A percentile compares a stretch with the other conserved stretches of the same genome.
These are phyloP conservation scores for Thozetella sp. DNA, from an alignment of 495 filamentous ascomycete genomes.

Conservation along the genomic window DNA sequence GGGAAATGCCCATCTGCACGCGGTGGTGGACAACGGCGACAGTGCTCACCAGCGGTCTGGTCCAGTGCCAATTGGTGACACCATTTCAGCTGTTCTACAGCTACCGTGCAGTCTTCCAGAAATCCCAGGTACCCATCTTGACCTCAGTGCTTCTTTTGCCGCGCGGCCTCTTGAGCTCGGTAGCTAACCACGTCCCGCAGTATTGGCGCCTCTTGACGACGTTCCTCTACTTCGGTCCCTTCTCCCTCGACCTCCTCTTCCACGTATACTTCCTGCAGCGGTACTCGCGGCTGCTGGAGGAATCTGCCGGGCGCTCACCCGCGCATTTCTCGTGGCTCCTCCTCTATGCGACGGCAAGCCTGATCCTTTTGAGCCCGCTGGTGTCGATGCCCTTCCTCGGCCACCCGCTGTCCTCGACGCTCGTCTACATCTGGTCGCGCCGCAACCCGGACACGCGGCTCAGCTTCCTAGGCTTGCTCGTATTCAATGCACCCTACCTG, in stretches of 20 bases:
- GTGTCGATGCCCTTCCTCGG: slow-evolving; percentile 90
- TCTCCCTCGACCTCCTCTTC: slow-evolving; percentile 94
- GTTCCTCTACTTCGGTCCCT: slow-evolving; percentile 95
- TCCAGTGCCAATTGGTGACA: slow-evolving; percentile 88
- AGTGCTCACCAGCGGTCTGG: slow-evolving; percentile 82
- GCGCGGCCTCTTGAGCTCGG: neutral
- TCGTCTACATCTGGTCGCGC: slow-evolving; percentile 98
- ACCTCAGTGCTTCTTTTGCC: neutral
- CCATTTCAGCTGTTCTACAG: slow-evolving; percentile 97
- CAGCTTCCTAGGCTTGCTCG: slow-evolving; percentile 86
- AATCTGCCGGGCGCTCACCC: slow-evolving; percentile 84
- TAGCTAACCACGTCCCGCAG: no score
- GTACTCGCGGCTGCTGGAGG: slow-evolving; percentile 93
- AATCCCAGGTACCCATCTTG: slow-evolving; percentile 67
- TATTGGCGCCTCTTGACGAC: slow-evolving; percentile 96
- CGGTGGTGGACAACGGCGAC: slow-evolving; percentile 96
- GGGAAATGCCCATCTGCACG: slow-evolving; percentile 95
- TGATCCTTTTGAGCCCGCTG: slow-evolving; percentile 81
- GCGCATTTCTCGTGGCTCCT: slow-evolving; percentile 96
- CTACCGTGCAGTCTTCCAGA: slow-evolving; percentile 86
- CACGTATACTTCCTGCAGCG: slow-evolving; percentile 99
- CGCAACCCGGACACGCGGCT: slow-evolving; percentile 90
- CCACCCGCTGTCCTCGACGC: slow-evolving; percentile 80
- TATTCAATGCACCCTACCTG: slow-evolving; percentile 91
- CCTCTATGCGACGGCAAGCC: slow-evolving; percentile 75